Percentiles rank a stretch among this genome's conserved stretches.
These are phyloP conservation scores for Asterochloris sp. DNA, from an alignment of 139 green algal species.

Conservation along the genomic window DNA sequence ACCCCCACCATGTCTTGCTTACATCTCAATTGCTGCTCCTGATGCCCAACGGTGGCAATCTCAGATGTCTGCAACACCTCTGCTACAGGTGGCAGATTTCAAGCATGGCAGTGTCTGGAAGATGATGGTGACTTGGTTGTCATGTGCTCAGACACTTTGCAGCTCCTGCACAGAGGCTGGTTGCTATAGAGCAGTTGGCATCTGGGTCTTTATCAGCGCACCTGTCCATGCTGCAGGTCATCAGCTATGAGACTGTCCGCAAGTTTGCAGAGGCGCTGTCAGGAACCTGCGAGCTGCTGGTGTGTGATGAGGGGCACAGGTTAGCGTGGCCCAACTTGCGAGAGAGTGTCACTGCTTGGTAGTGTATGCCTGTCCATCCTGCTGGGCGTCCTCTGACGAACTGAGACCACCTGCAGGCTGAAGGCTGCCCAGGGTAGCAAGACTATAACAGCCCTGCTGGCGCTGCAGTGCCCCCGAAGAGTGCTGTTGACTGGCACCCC, in stretches of 20 bases:
- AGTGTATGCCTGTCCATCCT: no score
- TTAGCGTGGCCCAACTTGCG: background rate
- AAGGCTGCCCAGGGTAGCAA: slow-evolving; percentile 78
- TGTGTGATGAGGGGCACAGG: slow-evolving; percentile 85
- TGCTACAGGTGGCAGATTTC: slow-evolving; percentile 43
- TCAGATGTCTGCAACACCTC: no score
- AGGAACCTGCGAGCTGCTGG: slow-evolving; percentile 61
- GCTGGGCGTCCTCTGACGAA: no score
- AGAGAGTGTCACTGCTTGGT: background rate
- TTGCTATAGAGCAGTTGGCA: no score
- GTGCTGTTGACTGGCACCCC: slow-evolving; percentile 82
- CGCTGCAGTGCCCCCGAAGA: slow-evolving; percentile 55
- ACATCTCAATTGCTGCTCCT: background rate
- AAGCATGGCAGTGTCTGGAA: slow-evolving; percentile 23
- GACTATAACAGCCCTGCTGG: slow-evolving; percentile 69
- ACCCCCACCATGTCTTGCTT: background rate
- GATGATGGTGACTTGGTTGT: slow-evolving; percentile 1
- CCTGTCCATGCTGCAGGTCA: no score
- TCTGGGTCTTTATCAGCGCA: no score
- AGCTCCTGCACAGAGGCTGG: no score
- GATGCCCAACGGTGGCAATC: no score
- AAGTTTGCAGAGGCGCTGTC: slow-evolving; percentile 47
- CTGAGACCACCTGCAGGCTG: slow-evolving; percentile 41
- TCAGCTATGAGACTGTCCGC: slow-evolving; percentile 53
- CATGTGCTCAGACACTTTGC: no score